phyloP scores from a whole-genome alignment of 768 basidiomycete genomes.

The Collybiopsis luxurians region DNA sequence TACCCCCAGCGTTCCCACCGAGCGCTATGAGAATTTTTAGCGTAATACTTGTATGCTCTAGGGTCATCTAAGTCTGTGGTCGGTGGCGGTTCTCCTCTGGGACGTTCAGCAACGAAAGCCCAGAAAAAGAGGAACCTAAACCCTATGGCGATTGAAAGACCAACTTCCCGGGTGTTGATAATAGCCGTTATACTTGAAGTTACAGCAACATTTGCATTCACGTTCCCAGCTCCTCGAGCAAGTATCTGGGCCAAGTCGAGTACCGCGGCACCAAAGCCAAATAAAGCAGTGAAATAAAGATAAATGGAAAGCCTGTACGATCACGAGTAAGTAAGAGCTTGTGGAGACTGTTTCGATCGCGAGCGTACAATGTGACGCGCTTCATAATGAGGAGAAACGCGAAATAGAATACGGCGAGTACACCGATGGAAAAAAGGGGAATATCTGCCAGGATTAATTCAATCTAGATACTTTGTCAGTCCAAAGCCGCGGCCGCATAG shows the following conservation, averaged over 20 bases:
- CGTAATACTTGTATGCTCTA: constrained; percentile 15
- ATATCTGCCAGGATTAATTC: constrained; percentile 59
- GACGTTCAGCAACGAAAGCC: constrained; percentile 58
- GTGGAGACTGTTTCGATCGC: too few species aligned
- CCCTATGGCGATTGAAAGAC: constrained; percentile 54
- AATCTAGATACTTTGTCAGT: constrained; percentile 34
- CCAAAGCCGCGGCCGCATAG: not conserved
- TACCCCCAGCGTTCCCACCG: constrained; percentile 67
- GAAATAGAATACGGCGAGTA: constrained; percentile 61
- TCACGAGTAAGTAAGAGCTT: not conserved
- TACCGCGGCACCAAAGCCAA: constrained; percentile 60
- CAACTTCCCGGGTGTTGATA: constrained; percentile 54
- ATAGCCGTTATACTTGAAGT: constrained; percentile 31
- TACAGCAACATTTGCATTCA: constrained; percentile 19
- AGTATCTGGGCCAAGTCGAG: constrained; percentile 62
- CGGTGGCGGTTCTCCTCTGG: constrained; percentile 37
- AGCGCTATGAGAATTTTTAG: constrained; percentile 44
- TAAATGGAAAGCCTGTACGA: constrained; percentile 40
- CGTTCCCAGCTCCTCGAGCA: constrained; percentile 28
- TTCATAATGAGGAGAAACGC: constrained; percentile 53
- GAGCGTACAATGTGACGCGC: constrained; percentile 48
- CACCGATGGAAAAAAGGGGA: constrained; percentile 63
- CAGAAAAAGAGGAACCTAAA: constrained; percentile 68
- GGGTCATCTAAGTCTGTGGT: constrained; percentile 8
- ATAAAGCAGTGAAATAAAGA: constrained; percentile 54